These are phyloP conservation scores for Cardamine chenopodiifolia DNA, from an alignment of 345 rosid species.

Conservation along the genomic window DNA sequence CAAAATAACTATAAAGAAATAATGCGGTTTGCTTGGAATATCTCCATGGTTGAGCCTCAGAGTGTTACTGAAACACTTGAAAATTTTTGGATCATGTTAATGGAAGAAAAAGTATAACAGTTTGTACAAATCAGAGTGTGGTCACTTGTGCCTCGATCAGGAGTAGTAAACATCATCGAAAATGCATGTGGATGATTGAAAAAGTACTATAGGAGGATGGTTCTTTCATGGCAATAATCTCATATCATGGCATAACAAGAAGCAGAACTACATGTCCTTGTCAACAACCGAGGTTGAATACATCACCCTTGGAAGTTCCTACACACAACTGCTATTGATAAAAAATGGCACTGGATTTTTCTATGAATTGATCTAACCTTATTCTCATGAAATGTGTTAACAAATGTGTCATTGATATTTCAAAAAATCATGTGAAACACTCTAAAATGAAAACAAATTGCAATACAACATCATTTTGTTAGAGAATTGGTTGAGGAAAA, in stretches of 20 bases:
- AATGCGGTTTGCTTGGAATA: too few relatives aligned
- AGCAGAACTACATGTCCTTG: not conserved
- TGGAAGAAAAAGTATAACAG: too few relatives aligned
- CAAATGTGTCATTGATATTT: too few relatives aligned
- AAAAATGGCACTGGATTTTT: too few relatives aligned
- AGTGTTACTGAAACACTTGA: too few relatives aligned
- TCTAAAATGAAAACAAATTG: not conserved
- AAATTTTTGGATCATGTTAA: too few relatives aligned
- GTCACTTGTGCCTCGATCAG: too few relatives aligned
- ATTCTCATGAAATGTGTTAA: not conserved
- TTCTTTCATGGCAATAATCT: not conserved
- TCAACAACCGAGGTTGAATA: not conserved
- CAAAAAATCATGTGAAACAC: not conserved
- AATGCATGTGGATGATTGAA: not conserved
- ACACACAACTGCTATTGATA: not conserved
- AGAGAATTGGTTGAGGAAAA: too few relatives aligned
- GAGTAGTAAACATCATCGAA: too few relatives aligned
- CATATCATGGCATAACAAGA: not conserved
- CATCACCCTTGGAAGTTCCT: not conserved
- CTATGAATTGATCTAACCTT: not conserved
- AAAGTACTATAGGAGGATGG: not conserved
- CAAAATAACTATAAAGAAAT: too few relatives aligned
- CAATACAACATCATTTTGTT: not conserved
- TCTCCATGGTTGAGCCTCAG: too few relatives aligned
- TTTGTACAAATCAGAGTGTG: too few relatives aligned